phyloP scores from a whole-genome alignment of 805 yeast species.

The Henningerozyma blattae region DNA sequence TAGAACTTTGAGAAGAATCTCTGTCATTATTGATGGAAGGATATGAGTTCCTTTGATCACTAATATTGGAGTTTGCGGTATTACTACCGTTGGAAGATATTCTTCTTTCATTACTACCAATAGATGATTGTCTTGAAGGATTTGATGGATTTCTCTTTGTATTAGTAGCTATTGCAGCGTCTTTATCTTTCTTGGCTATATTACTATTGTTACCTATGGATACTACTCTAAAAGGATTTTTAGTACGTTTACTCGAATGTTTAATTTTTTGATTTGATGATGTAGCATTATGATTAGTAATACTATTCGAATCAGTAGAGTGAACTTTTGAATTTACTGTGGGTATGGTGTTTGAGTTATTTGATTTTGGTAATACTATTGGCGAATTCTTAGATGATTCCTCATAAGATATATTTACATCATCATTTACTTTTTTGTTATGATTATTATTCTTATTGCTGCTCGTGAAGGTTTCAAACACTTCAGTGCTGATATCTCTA shows the following conservation, averaged over 20 bases:
- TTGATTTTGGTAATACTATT: slow-evolving; percentile 1
- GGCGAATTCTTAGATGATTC: background rate
- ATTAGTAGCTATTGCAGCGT: too few species aligned
- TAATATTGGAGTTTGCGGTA: too few species aligned
- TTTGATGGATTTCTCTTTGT: too few species aligned
- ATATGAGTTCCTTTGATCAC: too few species aligned
- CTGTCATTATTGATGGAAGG: too few species aligned
- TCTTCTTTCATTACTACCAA: background rate
- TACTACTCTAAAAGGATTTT: slow-evolving; percentile 24
- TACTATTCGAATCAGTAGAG: background rate
- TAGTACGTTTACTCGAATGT: slow-evolving; percentile 7
- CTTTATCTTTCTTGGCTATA: too few species aligned
- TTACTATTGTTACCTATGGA: slow-evolving; percentile 14
- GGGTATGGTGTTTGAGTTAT: background rate
- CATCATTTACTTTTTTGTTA: too few species aligned
- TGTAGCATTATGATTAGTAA: slow-evolving; percentile 1
- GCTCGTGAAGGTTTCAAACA: too few species aligned
- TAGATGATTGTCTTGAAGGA: background rate
- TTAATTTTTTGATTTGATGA: background rate
- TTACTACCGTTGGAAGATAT: background rate
- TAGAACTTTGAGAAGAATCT: too few species aligned
- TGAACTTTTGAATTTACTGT: background rate
- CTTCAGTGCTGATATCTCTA: too few species aligned
- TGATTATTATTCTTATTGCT: too few species aligned
- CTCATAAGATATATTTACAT: too few species aligned